Conservation (phyloP, 345 rosid genomes). For the Eucalyptus coolabah region DNA sequence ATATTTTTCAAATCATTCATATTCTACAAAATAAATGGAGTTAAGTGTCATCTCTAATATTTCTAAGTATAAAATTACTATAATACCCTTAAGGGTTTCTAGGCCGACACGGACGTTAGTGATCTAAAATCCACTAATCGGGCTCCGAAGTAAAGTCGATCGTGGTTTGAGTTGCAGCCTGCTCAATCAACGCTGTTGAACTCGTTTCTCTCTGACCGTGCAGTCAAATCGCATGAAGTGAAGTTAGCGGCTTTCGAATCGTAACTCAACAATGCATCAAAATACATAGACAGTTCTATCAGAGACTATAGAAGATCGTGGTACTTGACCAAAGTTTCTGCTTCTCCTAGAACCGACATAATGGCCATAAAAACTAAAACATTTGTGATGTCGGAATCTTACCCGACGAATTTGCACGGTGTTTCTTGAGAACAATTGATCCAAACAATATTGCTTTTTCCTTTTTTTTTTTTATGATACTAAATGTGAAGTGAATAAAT, state of each 20-base stretch:
- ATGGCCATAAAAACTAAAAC: not conserved
- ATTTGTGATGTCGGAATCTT: not conserved
- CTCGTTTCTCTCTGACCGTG: not conserved
- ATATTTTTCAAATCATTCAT: no score
- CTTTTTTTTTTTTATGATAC: not conserved
- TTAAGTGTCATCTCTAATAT: not conserved
- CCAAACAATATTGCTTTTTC: not conserved
- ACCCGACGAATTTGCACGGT: not conserved
- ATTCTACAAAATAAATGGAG: accelerated
- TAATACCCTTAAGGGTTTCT: not conserved
- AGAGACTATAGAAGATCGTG: not conserved
- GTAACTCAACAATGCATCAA: not conserved
- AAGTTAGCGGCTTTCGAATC: not conserved
- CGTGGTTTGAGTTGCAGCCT: not conserved
- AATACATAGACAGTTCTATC: accelerated
- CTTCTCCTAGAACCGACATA: not conserved
- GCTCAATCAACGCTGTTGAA: not conserved
- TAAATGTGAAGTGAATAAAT: not conserved
- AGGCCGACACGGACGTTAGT: not conserved
- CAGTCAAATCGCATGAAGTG: not conserved
- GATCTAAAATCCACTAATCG: not conserved
- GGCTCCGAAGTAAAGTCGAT: accelerated
- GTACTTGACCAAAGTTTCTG: not conserved
- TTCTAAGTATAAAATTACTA: not conserved
- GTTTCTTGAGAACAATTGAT: not conserved